Conservation (phyloP, 1,284 basidiomycete species). For the Trichosporon faecale region DNA sequence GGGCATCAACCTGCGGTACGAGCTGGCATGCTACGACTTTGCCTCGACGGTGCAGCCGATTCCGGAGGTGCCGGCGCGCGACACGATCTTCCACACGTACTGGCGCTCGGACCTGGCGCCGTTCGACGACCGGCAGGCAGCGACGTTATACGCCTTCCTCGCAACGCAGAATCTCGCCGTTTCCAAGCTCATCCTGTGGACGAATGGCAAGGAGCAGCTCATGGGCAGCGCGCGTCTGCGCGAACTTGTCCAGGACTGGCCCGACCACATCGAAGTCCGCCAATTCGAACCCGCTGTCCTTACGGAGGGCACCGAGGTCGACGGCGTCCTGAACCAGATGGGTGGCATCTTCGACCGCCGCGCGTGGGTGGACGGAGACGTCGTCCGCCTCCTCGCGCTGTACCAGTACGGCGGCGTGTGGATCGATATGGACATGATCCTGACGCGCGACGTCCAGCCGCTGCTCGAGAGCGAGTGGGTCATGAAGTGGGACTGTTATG, state of each 20-base stretch:
- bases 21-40: slow-evolving; percentile 83
- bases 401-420: slow-evolving; percentile 88
- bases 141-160: slow-evolving; percentile 83
- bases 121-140: slow-evolving; percentile 74
- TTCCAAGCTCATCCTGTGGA: slow-evolving; percentile 76
- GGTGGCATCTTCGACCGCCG: slow-evolving; percentile 59
- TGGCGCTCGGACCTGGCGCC: slow-evolving; percentile 80
- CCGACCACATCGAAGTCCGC: slow-evolving; percentile 65
- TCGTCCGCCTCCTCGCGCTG: slow-evolving; percentile 76
- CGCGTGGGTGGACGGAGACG: slow-evolving; percentile 91
- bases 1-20: slow-evolving; percentile 68
- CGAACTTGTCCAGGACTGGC: slow-evolving; percentile 61
- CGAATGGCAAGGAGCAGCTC: slow-evolving; percentile 67
- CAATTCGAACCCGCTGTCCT: slow-evolving; percentile 66
- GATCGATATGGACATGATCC: slow-evolving; percentile 91
- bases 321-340: slow-evolving; percentile 55
- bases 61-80: slow-evolving; percentile 36
- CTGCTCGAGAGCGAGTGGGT: slow-evolving; percentile 88
- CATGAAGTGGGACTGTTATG: slow-evolving; percentile 94
- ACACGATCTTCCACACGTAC: slow-evolving; percentile 76
- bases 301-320: slow-evolving; percentile 70
- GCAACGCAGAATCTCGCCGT: slow-evolving; percentile 71
- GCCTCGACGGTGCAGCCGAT: slow-evolving; percentile 66
- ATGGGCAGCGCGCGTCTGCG: slow-evolving; percentile 52
- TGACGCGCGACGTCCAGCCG: slow-evolving; percentile 76